These are phyloP conservation scores for Ammopiptanthus mongolicus DNA, from an alignment of 306 rosid genomes.

Conservation along the genomic window DNA sequence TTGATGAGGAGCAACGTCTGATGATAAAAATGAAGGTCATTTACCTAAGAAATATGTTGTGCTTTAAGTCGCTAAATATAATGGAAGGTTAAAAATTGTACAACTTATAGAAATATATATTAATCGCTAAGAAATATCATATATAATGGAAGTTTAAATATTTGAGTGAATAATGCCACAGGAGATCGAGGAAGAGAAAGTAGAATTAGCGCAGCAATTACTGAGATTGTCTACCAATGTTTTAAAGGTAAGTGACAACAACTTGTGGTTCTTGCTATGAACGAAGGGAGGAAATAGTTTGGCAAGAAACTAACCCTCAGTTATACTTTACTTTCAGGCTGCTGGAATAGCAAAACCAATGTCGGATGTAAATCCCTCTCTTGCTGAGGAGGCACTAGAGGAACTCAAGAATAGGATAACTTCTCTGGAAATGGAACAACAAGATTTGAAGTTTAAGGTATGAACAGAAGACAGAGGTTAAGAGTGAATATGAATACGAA, in stretches of 20 bases:
- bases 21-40: conserved; percentile 67
- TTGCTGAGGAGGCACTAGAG: conserved; percentile 75
- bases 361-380: conserved; percentile 47
- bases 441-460: conserved; percentile 80
- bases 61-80: background rate
- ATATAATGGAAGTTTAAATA: conserved; percentile 12
- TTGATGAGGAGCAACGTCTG: conserved; percentile 75
- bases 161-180: conserved; percentile 31
- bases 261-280: background rate
- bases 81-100: conserved; percentile 12
- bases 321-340: conserved; percentile 42
- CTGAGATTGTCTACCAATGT: conserved; percentile 60
- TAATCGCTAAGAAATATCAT: background rate
- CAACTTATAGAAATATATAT: no score
- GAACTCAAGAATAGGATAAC: conserved; percentile 47
- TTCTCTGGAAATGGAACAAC: conserved; percentile 61
- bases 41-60: background rate
- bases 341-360: conserved; percentile 70
- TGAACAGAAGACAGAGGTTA: background rate
- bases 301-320: background rate
- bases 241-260: conserved; percentile 48
- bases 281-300: background rate
- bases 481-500: background rate
- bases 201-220: conserved; percentile 69
- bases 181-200: conserved; percentile 84